These are phyloP conservation scores for Rhynchosporium secalis DNA, from an alignment of 2,329 filamentous ascomycete species.

Conservation along the genomic window DNA sequence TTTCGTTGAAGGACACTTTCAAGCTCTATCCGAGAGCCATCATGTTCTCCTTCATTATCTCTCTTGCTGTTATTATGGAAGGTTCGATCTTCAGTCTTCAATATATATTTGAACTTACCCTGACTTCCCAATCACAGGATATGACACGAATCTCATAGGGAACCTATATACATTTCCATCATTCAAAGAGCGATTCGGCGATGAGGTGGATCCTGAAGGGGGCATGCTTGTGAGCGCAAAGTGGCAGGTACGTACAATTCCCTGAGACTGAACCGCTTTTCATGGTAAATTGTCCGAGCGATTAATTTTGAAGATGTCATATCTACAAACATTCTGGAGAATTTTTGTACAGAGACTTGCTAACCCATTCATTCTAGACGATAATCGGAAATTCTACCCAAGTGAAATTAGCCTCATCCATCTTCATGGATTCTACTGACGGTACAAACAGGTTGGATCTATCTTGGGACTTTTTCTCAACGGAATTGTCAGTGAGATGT, in stretches of 20 bases:
- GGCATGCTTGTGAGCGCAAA: neutral
- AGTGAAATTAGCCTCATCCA: neutral
- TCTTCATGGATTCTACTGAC: too few species aligned
- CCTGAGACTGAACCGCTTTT: too few species aligned
- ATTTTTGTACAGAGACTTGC: too few species aligned
- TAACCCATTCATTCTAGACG: neutral
- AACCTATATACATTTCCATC: slow-evolving; percentile 14
- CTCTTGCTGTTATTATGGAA: slow-evolving; percentile 85
- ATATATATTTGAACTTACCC: too few species aligned
- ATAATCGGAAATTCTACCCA: slow-evolving; percentile 7
- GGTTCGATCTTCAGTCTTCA: slow-evolving; percentile 37
- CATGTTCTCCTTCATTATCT: slow-evolving; percentile 77
- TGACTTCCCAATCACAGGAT: neutral
- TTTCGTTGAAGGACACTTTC: slow-evolving; percentile 73
- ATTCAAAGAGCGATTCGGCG: slow-evolving; percentile 12
- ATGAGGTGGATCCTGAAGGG: slow-evolving; percentile 1
- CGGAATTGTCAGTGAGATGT: slow-evolving; percentile 4
- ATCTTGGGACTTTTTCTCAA: slow-evolving; percentile 13
- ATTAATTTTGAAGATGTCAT: too few species aligned
- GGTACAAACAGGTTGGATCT: neutral
- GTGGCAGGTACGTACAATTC: slow-evolving; percentile 3
- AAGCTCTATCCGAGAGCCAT: slow-evolving; percentile 82
- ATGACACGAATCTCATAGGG: slow-evolving; percentile 10
- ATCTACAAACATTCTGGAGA: too few species aligned
- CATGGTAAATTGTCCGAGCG: too few species aligned